Evolutionary conservation across 495 filamentous ascomycete genomes (phyloP).

Genomic region (Parmelia sp.): DNA sequence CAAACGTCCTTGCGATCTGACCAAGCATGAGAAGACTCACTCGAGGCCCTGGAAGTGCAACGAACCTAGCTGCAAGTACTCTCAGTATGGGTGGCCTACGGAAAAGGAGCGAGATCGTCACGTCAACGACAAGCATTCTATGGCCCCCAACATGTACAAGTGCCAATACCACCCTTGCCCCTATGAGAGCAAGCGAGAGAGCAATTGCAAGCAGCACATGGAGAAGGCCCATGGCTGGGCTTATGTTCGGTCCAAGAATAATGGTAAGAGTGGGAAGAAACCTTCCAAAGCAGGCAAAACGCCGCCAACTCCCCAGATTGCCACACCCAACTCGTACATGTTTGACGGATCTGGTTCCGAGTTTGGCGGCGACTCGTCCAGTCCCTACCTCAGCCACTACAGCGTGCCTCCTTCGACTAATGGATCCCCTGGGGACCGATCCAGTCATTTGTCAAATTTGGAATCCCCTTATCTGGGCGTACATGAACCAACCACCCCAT

Average conservation of each 20-base stretch:
- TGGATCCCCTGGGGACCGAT: slow-evolving; percentile 35
- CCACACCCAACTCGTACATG: slow-evolving; percentile 46
- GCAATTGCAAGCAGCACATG: slow-evolving; percentile 99
- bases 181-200: slow-evolving; percentile 91
- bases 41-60: slow-evolving; percentile 92
- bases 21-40: slow-evolving; percentile 97
- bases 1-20: slow-evolving; percentile 85
- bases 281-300: slow-evolving; percentile 32
- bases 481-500: slow-evolving; percentile 20
- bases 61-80: slow-evolving; percentile 73
- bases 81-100: slow-evolving; percentile 84
- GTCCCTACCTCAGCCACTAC: slow-evolving; percentile 15
- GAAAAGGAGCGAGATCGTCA: slow-evolving; percentile 97
- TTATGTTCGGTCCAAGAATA: slow-evolving; percentile 88
- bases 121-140: slow-evolving; percentile 87
- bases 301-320: slow-evolving; percentile 50
- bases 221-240: slow-evolving; percentile 91
- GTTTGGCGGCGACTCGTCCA: slow-evolving; percentile 19
- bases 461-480: slow-evolving; percentile 23
- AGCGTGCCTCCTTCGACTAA: slow-evolving; percentile 35
- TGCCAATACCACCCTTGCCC: slow-evolving; percentile 82
- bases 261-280: slow-evolving; percentile 56
- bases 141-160: slow-evolving; percentile 65
- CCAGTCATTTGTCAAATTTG: slow-evolving; percentile 14
- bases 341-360: slow-evolving; percentile 29